A percentile compares a stretch with the other conserved stretches of the same genome.
Evolutionary conservation across 495 filamentous ascomycete genomes (phyloP).

Genomic region (Neurospora intermedia): DNA sequence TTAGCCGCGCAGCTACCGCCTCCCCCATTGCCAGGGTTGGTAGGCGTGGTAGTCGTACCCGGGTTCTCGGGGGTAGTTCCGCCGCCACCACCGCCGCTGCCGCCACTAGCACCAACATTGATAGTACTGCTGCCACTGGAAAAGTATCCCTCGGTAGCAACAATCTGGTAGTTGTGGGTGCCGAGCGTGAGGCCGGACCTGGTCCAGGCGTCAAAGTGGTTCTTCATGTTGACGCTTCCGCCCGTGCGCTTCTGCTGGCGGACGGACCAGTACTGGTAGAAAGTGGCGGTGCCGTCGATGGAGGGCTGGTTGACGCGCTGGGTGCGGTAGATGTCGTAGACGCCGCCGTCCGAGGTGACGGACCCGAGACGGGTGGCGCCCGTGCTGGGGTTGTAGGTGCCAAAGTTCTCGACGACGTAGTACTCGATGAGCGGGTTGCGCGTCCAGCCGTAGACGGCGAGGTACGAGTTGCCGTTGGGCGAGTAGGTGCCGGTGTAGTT

Average conservation of each 20-base stretch:
- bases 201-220: conserved; percentile 57
- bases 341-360: conserved; percentile 46
- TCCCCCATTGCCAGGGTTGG: conserved; percentile 1
- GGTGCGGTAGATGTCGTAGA: conserved; percentile 53
- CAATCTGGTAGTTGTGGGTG: conserved; percentile 45
- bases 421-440: conserved; percentile 47
- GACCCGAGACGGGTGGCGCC: conserved; percentile 40
- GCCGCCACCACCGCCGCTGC: conserved; percentile 2
- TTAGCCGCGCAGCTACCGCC: conserved; percentile 15
- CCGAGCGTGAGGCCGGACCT: conserved; percentile 40
- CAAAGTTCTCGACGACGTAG: conserved; percentile 49
- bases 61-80: neutral
- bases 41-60: neutral
- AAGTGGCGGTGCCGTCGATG: conserved; percentile 46
- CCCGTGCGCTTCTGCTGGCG: conserved; percentile 38
- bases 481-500: conserved; percentile 36
- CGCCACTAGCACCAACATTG: conserved; percentile 25
- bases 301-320: conserved; percentile 48
- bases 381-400: conserved; percentile 44
- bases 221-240: conserved; percentile 38
- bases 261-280: conserved; percentile 51
- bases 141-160: conserved; percentile 48
- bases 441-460: conserved; percentile 53
- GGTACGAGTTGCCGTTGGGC: conserved; percentile 33
- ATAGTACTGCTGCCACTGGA: conserved; percentile 40